Evolutionary conservation across 805 yeast species (phyloP).

Genomic region (Starmerella vaccinii): DNA sequence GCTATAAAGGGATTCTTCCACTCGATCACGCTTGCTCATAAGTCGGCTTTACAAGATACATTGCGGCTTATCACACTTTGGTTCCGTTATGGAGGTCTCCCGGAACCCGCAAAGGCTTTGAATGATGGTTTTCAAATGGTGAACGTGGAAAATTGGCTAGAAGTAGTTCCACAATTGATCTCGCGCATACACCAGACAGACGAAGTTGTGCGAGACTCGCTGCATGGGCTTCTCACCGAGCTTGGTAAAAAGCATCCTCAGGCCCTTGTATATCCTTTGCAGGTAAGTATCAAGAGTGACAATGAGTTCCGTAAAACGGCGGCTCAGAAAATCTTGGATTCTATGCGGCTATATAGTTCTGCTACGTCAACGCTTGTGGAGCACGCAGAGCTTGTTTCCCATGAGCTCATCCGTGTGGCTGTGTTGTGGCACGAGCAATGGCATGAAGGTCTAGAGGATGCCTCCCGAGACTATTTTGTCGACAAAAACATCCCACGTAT

Average conservation of each 20-base stretch:
- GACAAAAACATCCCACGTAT: slow-evolving; percentile 91
- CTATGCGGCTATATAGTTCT: slow-evolving; percentile 63
- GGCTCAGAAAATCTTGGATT: slow-evolving; percentile 81
- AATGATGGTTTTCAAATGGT: slow-evolving; percentile 83
- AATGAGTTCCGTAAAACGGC: slow-evolving; percentile 83
- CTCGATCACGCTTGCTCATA: slow-evolving; percentile 75
- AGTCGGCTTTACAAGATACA: slow-evolving; percentile 87
- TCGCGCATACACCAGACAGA: slow-evolving; percentile 95
- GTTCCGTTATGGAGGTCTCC: slow-evolving; percentile 91
- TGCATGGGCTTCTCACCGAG: slow-evolving; percentile 71
- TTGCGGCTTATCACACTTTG: slow-evolving; percentile 80
- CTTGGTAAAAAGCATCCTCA: slow-evolving; percentile 95
- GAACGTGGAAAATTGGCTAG: slow-evolving; percentile 86
- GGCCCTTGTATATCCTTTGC: slow-evolving; percentile 87
- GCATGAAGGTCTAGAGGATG: slow-evolving; percentile 97
- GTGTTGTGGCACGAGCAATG: slow-evolving; percentile 96
- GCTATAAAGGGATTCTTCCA: slow-evolving; percentile 94
- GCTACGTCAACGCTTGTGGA: slow-evolving; percentile 66
- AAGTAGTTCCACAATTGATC: slow-evolving; percentile 88
- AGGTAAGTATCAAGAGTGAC: slow-evolving; percentile 92
- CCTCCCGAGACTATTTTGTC: slow-evolving; percentile 83
- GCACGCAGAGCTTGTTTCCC: slow-evolving; percentile 89
- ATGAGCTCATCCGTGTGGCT: slow-evolving; percentile 86
- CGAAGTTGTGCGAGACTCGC: slow-evolving; percentile 65
- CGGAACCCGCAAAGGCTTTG: slow-evolving; percentile 85